phyloP scores from a whole-genome alignment of 345 rosid species.

The Hirschfeldia incana region DNA sequence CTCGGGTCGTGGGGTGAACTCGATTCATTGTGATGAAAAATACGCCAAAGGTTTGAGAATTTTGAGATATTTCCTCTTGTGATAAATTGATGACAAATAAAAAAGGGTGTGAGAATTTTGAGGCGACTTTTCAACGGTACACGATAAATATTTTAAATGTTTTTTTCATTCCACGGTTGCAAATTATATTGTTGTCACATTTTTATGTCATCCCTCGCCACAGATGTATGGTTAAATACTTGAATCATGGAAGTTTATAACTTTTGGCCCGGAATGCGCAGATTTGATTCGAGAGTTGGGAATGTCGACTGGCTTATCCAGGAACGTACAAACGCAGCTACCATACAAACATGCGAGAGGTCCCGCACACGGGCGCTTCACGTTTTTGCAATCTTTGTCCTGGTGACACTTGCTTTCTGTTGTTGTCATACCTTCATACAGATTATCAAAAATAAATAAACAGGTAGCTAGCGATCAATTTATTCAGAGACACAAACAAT shows the following conservation, averaged over 20 bases:
- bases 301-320: background rate
- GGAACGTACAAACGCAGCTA: slow-evolving; percentile 8
- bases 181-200: slow-evolving; percentile 1
- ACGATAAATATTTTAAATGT: background rate
- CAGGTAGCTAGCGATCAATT: background rate
- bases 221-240: background rate
- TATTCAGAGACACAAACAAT: background rate
- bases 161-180: background rate
- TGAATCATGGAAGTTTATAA: background rate
- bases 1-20: no score
- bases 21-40: no score
- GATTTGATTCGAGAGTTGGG: background rate
- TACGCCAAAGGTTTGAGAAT: no score
- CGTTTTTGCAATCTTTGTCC: slow-evolving; percentile 1
- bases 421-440: background rate
- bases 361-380: slow-evolving; percentile 6
- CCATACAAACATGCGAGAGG: slow-evolving; percentile 22
- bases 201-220: background rate
- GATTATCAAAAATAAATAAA: background rate
- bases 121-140: background rate
- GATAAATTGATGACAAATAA: background rate
- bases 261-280: background rate
- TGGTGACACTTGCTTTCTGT: slow-evolving; percentile 1
- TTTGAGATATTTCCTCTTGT: background rate
- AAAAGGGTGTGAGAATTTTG: background rate